phyloP scores from a whole-genome alignment of 164 flowering plant genomes.

The Tetrastigma voinierianum region DNA sequence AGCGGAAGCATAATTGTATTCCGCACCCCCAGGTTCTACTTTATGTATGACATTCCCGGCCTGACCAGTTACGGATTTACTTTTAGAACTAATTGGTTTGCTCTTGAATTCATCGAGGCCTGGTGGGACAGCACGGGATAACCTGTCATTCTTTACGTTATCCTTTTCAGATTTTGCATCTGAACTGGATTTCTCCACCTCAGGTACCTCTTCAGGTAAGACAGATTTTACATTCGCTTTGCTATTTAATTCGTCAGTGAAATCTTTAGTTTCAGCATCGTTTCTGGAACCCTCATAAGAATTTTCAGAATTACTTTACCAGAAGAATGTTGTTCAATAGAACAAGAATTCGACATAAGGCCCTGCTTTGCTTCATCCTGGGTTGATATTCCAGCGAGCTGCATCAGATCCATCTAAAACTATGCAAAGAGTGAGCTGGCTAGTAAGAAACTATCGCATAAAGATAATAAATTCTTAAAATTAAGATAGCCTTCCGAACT shows the following conservation, averaged over 20 bases:
- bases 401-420: slow-evolving; percentile 36
- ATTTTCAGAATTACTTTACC: slow-evolving; percentile 7
- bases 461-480: neutral
- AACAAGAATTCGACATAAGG: slow-evolving; percentile 14
- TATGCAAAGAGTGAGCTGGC: no score
- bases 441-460: neutral
- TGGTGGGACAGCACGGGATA: slow-evolving; percentile 51
- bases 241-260: slow-evolving; percentile 14
- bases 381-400: slow-evolving; percentile 25
- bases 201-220: slow-evolving; percentile 24
- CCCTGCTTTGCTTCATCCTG: slow-evolving; percentile 36
- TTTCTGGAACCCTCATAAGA: slow-evolving; percentile 17
- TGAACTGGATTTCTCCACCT: slow-evolving; percentile 19
- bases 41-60: slow-evolving; percentile 63
- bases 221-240: slow-evolving; percentile 6
- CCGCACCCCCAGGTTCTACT: slow-evolving; percentile 82
- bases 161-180: slow-evolving; percentile 33
- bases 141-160: slow-evolving; percentile 34
- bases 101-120: slow-evolving; percentile 93
- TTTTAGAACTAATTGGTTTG: slow-evolving; percentile 58
- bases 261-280: slow-evolving; percentile 14
- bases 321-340: slow-evolving; percentile 13
- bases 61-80: slow-evolving; percentile 44
- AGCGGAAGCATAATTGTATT: slow-evolving; percentile 93
- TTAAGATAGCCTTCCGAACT: no score